Conservation (phyloP, 176 grass and related monocot genomes). For the Sorghum bicolor region DNA sequence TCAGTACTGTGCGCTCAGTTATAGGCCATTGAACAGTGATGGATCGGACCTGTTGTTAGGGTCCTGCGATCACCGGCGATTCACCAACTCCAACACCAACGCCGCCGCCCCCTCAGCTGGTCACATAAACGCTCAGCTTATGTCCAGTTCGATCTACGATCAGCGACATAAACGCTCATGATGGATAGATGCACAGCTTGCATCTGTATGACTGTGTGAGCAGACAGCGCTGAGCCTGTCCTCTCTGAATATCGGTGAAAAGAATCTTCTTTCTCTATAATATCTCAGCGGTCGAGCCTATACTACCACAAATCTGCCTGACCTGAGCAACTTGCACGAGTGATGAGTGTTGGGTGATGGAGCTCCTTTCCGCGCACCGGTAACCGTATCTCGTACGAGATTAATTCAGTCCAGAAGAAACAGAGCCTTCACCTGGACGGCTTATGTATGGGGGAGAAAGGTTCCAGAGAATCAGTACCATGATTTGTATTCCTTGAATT, state of each 20-base stretch:
- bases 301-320: background rate
- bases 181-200: background rate
- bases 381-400: background rate
- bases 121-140: background rate
- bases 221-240: background rate
- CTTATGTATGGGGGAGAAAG: no score
- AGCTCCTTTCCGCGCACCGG: background rate
- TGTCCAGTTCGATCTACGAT: background rate
- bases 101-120: no score
- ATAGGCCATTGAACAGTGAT: background rate
- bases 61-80: background rate
- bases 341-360: background rate
- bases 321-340: background rate
- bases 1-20: background rate
- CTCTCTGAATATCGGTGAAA: constrained; percentile 1
- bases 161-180: background rate
- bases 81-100: background rate
- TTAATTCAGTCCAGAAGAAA: background rate
- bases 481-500: no score
- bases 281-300: background rate
- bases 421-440: background rate
- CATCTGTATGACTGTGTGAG: background rate
- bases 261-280: background rate
- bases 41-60: background rate
- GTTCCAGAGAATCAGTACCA: no score